Evolutionary conservation across 352 stramenopile species (phyloP).

Genomic region (Peronospora farinosa): DNA sequence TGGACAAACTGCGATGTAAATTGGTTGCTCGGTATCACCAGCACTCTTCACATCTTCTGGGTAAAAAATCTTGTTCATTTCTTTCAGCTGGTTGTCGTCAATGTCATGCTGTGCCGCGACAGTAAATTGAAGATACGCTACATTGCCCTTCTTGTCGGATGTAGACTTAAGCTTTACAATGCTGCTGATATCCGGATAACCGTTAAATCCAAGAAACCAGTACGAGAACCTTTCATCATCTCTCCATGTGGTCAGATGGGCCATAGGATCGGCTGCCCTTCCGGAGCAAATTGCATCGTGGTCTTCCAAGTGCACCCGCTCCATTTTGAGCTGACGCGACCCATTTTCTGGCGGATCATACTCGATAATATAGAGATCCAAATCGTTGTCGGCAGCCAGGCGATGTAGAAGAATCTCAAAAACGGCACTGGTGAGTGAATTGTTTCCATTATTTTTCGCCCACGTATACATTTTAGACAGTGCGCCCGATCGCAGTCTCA

Average conservation of each 20-base stretch:
- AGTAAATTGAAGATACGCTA: constrained; percentile 12
- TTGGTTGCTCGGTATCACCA: constrained; percentile 8
- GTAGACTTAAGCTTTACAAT: no score
- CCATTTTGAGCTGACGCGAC: no score
- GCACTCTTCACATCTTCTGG: constrained; percentile 4
- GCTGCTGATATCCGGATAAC: no score
- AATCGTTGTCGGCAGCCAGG: constrained; percentile 8
- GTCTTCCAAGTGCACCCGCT: no score
- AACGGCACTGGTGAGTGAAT: constrained; percentile 11
- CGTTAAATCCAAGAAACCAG: no score
- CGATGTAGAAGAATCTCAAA: constrained; percentile 15
- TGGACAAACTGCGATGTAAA: constrained; percentile 14
- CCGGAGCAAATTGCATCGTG: no score
- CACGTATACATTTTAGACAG: constrained; percentile 4
- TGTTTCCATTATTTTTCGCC: constrained; percentile 1
- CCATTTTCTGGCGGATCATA: constrained; percentile 4
- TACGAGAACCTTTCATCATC: not conserved
- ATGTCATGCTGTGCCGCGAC: constrained; percentile 6
- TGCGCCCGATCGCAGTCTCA: not conserved
- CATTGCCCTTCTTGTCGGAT: not conserved
- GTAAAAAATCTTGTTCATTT: constrained; percentile 10
- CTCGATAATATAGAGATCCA: constrained; percentile 8
- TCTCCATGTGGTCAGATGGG: no score
- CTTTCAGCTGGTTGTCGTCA: constrained; percentile 7
- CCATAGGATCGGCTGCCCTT: no score